Evolutionary conservation across 2,329 filamentous ascomycete genomes (phyloP), one percentile per base, ranked within the genome.

Genomic region (Metarhizium brunneum): DNA sequence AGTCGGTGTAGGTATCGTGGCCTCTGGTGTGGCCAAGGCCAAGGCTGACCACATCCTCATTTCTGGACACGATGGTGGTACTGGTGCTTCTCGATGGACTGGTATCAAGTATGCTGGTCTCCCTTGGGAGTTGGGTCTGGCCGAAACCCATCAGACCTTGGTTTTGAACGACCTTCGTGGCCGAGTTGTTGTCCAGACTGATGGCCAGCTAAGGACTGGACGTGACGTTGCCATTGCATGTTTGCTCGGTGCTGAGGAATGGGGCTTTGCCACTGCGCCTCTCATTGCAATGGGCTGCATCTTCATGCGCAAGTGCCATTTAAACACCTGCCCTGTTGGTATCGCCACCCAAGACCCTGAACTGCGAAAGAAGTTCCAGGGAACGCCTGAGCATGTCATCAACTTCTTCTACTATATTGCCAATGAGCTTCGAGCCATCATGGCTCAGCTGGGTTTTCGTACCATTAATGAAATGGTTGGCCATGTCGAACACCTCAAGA

Each of bases 351-450:
- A 97, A 68, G 92, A 96, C 65, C 91, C 91, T n/a, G 88, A 92
- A 68, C 81, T 97, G 2, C 84, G 92, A 58, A 88, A 92, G 80
- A 97, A 96, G 75, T 96, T 97, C 73, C 79, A 85, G 63, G 92
- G 92, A 59, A 92, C 90, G 1, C 92, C 92, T 11, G 92, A 97
- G 75, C 90, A 96, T 64, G 92, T 96, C 56, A 96, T 97, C 73
- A 97, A 96, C 80, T 96, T 96, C 79, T 96, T 96, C 76, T 97
- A 96, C 77, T 97, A 96, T 67, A 81, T 97, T 53, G 88, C 92
- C 63, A 97, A 97, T 68, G 92, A 97, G 76, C 83, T 97, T 57
- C 87, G 92, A 68, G 90, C 92, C 40, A 95, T 97, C 73, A 96
- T 97, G 92, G 92, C 92, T 52, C 90, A 88, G 74, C 84, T 96